Evolutionary conservation across 352 stramenopile species (phyloP).

Genomic region (Aphanomyces astaci): DNA sequence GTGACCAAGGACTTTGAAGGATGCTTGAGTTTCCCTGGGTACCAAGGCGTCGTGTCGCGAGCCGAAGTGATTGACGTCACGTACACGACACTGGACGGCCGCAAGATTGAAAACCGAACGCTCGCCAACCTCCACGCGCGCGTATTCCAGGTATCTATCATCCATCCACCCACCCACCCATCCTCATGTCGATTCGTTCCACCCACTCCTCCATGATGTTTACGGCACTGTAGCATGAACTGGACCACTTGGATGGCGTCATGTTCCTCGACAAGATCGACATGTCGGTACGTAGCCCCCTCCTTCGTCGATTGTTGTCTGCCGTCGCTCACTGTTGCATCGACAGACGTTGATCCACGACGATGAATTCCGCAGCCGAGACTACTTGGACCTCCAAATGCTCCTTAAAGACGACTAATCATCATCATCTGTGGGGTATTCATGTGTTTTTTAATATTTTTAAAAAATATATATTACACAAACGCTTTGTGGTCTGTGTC

Average conservation of each 20-base stretch:
- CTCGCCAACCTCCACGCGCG: constrained; percentile 67
- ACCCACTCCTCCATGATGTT: no score
- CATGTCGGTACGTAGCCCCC: neutral
- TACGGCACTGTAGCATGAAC: constrained; percentile 1
- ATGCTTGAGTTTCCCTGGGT: constrained; percentile 73
- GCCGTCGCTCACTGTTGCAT: neutral
- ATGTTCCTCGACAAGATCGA: constrained; percentile 22
- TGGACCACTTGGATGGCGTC: constrained; percentile 23
- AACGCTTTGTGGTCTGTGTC: neutral
- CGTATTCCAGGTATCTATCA: constrained; percentile 19
- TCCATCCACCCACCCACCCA: no score
- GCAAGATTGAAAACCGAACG: constrained; percentile 40
- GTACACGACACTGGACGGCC: constrained; percentile 46
- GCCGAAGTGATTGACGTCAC: constrained; percentile 55
- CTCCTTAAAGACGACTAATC: constrained; percentile 33
- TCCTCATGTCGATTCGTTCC: no score
- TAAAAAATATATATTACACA: neutral
- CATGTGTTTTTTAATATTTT: no score
- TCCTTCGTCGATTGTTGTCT: no score
- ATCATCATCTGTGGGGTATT: no score
- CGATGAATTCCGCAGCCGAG: constrained; percentile 64
- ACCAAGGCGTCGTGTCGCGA: constrained; percentile 63
- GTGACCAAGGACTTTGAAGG: constrained; percentile 76
- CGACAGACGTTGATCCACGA: constrained; percentile 44
- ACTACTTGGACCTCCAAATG: constrained; percentile 51